Evolutionary conservation across 345 rosid species (phyloP).

Genomic region (Hypericum perforatum): DNA sequence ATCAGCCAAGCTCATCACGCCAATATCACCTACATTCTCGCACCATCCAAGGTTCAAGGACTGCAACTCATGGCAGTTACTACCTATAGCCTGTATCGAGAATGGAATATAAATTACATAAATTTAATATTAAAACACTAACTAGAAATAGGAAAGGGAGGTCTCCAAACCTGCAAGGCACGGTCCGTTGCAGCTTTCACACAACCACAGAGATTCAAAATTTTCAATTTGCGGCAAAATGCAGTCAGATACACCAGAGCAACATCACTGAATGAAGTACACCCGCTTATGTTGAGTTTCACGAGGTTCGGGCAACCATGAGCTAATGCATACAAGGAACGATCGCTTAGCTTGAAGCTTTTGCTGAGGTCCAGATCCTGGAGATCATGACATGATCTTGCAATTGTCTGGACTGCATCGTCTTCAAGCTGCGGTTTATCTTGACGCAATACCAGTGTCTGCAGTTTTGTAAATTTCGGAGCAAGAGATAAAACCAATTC

Average conservation of each 20-base stretch:
- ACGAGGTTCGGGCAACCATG: constrained; percentile 72
- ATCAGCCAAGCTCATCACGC: constrained; percentile 74
- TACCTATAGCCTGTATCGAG: constrained; percentile 65
- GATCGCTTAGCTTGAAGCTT: constrained; percentile 78
- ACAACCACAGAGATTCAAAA: constrained; percentile 85
- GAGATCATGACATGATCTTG: constrained; percentile 67
- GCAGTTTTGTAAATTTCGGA: constrained; percentile 68
- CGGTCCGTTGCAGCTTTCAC: constrained; percentile 65
- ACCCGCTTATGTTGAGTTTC: constrained; percentile 89
- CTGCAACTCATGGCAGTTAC: constrained; percentile 60
- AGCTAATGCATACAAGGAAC: constrained; percentile 60
- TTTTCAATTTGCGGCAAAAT: constrained; percentile 52
- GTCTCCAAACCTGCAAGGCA: constrained; percentile 57
- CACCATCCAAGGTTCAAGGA: constrained; percentile 92
- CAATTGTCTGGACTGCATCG: constrained; percentile 66
- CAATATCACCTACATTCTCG: constrained; percentile 71
- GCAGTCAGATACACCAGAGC: constrained; percentile 50
- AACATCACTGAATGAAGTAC: constrained; percentile 58
- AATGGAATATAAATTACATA: not conserved
- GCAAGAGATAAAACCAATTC: constrained; percentile 68
- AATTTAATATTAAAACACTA: not conserved
- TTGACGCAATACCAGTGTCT: constrained; percentile 66
- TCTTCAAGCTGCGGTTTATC: constrained; percentile 88
- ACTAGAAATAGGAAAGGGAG: not conserved
- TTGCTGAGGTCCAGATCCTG: constrained; percentile 91